Percentiles rank a stretch among this genome's conserved stretches.
phyloP scores from a whole-genome alignment of 192 early-diverging fungal species.

The Backusella circina region DNA sequence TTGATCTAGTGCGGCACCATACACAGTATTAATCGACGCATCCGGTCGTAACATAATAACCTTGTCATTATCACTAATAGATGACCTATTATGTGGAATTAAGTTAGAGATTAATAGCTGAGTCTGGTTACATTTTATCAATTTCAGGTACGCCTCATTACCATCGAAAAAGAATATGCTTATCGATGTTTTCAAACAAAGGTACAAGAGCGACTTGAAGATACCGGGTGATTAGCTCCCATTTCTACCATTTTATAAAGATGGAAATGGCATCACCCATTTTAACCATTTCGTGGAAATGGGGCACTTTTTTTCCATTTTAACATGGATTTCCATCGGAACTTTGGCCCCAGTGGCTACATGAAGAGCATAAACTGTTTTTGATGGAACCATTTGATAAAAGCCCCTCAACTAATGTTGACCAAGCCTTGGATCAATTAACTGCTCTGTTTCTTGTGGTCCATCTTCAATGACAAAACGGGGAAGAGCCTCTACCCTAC shows the following conservation, averaged over 20 bases:
- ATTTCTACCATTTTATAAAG: no score
- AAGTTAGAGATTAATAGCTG: constrained; percentile 6
- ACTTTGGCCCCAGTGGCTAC: no score
- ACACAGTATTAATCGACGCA: constrained; percentile 11
- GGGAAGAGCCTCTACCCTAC: constrained; percentile 10
- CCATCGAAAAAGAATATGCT: constrained; percentile 13
- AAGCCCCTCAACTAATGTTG: no score
- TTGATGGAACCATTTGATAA: no score
- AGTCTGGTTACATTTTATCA: constrained; percentile 5
- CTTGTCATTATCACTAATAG: constrained; percentile 17
- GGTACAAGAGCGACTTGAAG: constrained; percentile 9
- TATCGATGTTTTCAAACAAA: constrained; percentile 21
- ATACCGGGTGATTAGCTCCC: constrained; percentile 14
- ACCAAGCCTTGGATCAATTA: no score
- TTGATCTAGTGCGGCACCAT: constrained; percentile 2
- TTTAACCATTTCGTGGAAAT: no score
- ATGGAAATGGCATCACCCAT: no score
- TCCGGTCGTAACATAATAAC: constrained; percentile 13
- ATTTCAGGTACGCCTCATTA: constrained; percentile 12
- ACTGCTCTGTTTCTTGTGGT: constrained; percentile 25
- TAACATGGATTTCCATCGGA: no score
- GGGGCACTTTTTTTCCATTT: no score
- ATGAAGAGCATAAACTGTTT: no score
- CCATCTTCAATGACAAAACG: constrained; percentile 2
- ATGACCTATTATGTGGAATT: constrained; percentile 11